These are phyloP conservation scores for Stylonectria norvegica DNA, from an alignment of 2,329 filamentous ascomycete genomes.

Conservation along the genomic window DNA sequence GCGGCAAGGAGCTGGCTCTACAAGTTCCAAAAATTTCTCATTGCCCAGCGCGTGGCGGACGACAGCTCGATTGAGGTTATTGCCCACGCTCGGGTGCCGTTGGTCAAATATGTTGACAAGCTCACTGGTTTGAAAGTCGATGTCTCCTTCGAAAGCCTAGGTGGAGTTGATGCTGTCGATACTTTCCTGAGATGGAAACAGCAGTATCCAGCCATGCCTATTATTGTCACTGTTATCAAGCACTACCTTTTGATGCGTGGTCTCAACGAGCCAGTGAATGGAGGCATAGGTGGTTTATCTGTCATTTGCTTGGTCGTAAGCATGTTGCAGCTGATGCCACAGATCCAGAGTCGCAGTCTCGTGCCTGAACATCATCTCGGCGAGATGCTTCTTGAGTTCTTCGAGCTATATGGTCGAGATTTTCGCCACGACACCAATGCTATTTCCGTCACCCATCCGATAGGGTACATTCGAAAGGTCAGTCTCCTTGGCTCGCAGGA, in stretches of 20 bases:
- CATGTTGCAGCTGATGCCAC: constrained; percentile 77
- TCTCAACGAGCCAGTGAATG: constrained; percentile 85
- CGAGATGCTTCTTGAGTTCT: constrained; percentile 78
- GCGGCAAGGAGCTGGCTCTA: constrained; percentile 56
- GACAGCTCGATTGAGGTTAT: constrained; percentile 64
- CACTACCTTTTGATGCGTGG: constrained; percentile 87
- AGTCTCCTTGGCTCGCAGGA: constrained; percentile 18
- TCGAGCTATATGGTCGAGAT: constrained; percentile 81
- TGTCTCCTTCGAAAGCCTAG: constrained; percentile 89
- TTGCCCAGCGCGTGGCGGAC: constrained; percentile 53
- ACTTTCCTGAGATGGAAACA: constrained; percentile 80
- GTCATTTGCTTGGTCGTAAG: constrained; percentile 92
- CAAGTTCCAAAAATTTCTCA: constrained; percentile 60
- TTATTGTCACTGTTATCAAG: constrained; percentile 84
- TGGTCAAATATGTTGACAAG: constrained; percentile 85
- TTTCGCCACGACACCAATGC: constrained; percentile 70
- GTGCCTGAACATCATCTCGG: constrained; percentile 67
- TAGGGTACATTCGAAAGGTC: constrained; percentile 72
- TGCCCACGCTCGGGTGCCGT: constrained; percentile 73
- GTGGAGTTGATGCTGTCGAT: constrained; percentile 72
- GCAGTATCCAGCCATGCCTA: constrained; percentile 78
- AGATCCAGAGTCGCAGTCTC: constrained; percentile 59
- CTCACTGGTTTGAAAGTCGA: constrained; percentile 80
- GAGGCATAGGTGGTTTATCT: constrained; percentile 89
- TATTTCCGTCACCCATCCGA: constrained; percentile 70